Evolutionary conservation across 2,329 filamentous ascomycete genomes (phyloP).

Genomic region (Phaeophleospora eucalypticola): DNA sequence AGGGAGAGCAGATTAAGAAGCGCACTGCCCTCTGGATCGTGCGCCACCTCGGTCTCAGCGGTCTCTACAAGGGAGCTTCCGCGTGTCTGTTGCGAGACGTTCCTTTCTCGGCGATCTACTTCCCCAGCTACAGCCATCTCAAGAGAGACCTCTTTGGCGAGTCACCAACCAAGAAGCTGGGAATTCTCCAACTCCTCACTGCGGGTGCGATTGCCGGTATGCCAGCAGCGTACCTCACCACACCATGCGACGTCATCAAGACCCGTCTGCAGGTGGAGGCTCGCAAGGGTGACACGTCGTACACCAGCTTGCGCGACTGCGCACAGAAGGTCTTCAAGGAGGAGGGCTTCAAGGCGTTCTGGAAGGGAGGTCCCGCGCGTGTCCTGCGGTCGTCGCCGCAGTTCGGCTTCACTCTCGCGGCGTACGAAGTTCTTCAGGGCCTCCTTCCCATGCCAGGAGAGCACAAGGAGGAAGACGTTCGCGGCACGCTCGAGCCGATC

Average conservation of each 20-base stretch:
- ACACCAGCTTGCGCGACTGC: slow-evolving; percentile 81
- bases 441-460: slow-evolving; percentile 72
- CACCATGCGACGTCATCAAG: slow-evolving; percentile 98
- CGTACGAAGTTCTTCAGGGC: slow-evolving; percentile 87
- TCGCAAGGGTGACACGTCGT: slow-evolving; percentile 85
- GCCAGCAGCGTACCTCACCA: slow-evolving; percentile 74
- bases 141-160: slow-evolving; percentile 95
- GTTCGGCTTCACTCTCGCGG: slow-evolving; percentile 94
- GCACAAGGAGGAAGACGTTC: slow-evolving; percentile 46
- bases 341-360: slow-evolving; percentile 94
- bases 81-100: slow-evolving; percentile 94
- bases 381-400: slow-evolving; percentile 93
- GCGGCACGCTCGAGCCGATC: slow-evolving; percentile 60
- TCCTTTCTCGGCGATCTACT: slow-evolving; percentile 98
- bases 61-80: slow-evolving; percentile 93
- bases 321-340: slow-evolving; percentile 80
- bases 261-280: slow-evolving; percentile 96
- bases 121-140: slow-evolving; percentile 91
- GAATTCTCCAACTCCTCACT: slow-evolving; percentile 83
- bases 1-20: slow-evolving; percentile 74
- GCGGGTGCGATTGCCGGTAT: slow-evolving; percentile 77
- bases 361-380: slow-evolving; percentile 95
- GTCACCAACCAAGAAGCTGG: slow-evolving; percentile 77
- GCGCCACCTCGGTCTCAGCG: slow-evolving; percentile 85
- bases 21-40: slow-evolving; percentile 98